A percentile compares a stretch with the other conserved stretches of the same genome.
phyloP scores from a whole-genome alignment of 805 yeast species.

The Saccharomyces jurei region DNA sequence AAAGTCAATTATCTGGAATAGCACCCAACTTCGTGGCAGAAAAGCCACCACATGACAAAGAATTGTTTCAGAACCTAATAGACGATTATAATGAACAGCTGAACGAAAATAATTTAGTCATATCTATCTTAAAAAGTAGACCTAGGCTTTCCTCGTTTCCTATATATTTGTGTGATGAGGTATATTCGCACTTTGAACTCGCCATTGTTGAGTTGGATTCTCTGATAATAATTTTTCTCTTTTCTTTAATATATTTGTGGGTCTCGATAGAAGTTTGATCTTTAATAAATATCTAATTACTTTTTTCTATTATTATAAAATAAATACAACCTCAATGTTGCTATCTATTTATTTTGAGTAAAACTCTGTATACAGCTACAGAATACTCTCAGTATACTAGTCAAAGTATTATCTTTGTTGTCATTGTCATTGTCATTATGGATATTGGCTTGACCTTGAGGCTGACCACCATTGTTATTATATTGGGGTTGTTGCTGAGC shows the following conservation, averaged over 20 bases:
- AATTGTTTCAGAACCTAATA: neutral
- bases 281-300: neutral
- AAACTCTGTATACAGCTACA: constrained; percentile 31
- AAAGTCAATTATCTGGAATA: neutral
- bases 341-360: neutral
- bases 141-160: neutral
- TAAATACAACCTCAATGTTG: neutral
- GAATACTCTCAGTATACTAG: constrained; percentile 25
- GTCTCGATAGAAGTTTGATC: neutral
- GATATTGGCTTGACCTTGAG: constrained; percentile 25
- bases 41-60: neutral
- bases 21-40: neutral
- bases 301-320: neutral
- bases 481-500: constrained; percentile 14
- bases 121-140: neutral
- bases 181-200: neutral
- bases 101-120: neutral
- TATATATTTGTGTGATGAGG: neutral
- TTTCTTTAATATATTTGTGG: neutral
- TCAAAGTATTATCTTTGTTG: constrained; percentile 8
- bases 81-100: neutral
- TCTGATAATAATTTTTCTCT: neutral
- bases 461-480: constrained; percentile 16
- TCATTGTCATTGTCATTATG: constrained; percentile 12
- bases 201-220: neutral